These are phyloP conservation scores for Pestalotiopsis sp. DNA, from an alignment of 2,329 filamentous ascomycete genomes.

Conservation along the genomic window DNA sequence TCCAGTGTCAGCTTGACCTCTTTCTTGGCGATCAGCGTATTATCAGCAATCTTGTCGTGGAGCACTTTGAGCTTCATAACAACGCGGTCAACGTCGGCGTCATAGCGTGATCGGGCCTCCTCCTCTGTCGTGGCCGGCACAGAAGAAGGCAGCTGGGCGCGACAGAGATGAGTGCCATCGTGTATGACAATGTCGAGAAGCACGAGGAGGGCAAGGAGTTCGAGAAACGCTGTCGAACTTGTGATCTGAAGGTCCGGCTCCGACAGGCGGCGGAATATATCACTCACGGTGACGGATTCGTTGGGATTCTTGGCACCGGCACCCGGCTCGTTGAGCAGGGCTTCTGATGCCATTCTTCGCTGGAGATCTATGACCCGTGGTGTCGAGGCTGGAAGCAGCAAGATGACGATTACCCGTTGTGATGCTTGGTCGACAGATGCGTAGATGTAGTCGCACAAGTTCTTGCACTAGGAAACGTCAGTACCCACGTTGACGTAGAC, in stretches of 20 bases:
- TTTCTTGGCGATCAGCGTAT: slow-evolving; percentile 72
- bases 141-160: slow-evolving; percentile 13
- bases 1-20: slow-evolving; percentile 79
- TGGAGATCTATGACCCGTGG: slow-evolving; percentile 60
- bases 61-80: slow-evolving; percentile 59
- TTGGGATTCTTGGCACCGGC: slow-evolving; percentile 45
- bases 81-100: slow-evolving; percentile 71
- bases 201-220: slow-evolving; percentile 65
- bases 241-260: slow-evolving; percentile 54
- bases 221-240: slow-evolving; percentile 65
- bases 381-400: slow-evolving; percentile 58
- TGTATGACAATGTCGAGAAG: slow-evolving; percentile 79
- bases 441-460: slow-evolving; percentile 50
- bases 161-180: slow-evolving; percentile 44
- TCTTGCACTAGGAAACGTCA: slow-evolving; percentile 45
- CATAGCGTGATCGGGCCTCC: slow-evolving; percentile 55
- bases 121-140: slow-evolving; percentile 16
- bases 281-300: slow-evolving; percentile 42
- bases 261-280: slow-evolving; percentile 48
- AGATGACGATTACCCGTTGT: slow-evolving; percentile 61
- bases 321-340: slow-evolving; percentile 56
- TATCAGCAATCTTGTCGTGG: slow-evolving; percentile 69
- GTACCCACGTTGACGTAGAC: background rate
- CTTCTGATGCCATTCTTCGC: slow-evolving; percentile 66
- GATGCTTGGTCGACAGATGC: slow-evolving; percentile 47